Percentiles rank a stretch among this genome's conserved stretches.
These are phyloP conservation scores for Daedaleopsis sinensis DNA, from an alignment of 768 basidiomycete genomes.

Conservation along the genomic window DNA sequence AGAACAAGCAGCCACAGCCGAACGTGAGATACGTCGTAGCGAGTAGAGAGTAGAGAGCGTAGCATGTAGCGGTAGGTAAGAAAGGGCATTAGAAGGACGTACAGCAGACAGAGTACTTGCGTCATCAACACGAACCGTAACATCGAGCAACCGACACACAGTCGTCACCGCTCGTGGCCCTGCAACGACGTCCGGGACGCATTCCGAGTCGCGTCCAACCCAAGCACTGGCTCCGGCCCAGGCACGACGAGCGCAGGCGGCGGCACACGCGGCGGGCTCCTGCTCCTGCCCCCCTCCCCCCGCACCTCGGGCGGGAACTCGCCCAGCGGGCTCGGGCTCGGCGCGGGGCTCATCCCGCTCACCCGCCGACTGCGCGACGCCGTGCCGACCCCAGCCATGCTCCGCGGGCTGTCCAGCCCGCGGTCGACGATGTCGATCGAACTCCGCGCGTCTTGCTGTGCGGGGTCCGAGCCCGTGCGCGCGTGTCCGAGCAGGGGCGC, in stretches of 20 bases:
- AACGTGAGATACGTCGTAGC: neutral
- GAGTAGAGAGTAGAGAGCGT: neutral
- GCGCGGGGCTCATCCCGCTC: neutral
- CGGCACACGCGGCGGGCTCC: neutral
- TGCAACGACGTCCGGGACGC: slow-evolving; percentile 7
- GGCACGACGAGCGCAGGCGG: neutral
- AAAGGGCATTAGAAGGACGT: neutral
- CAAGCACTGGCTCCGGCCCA: neutral
- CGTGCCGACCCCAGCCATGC: slow-evolving; percentile 53
- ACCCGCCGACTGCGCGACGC: slow-evolving; percentile 5
- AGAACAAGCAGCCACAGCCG: neutral
- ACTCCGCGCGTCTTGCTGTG: neutral
- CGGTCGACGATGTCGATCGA: slow-evolving; percentile 11
- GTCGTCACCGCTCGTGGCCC: slow-evolving; percentile 5
- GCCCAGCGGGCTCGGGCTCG: neutral
- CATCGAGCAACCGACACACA: neutral
- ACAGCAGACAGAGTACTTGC: neutral
- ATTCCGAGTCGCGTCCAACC: slow-evolving; percentile 1
- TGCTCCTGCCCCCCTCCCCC: neutral
- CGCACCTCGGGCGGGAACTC: neutral
- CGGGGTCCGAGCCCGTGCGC: slow-evolving; percentile 24
- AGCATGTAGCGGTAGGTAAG: neutral
- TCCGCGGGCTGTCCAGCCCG: slow-evolving; percentile 13
- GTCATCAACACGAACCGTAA: neutral
- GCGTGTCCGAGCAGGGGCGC: slow-evolving; percentile 36